Evolutionary conservation across 176 grass and related monocot species (phyloP), one percentile per base, ranked within the genome.

Genomic region (Carex pumila): DNA sequence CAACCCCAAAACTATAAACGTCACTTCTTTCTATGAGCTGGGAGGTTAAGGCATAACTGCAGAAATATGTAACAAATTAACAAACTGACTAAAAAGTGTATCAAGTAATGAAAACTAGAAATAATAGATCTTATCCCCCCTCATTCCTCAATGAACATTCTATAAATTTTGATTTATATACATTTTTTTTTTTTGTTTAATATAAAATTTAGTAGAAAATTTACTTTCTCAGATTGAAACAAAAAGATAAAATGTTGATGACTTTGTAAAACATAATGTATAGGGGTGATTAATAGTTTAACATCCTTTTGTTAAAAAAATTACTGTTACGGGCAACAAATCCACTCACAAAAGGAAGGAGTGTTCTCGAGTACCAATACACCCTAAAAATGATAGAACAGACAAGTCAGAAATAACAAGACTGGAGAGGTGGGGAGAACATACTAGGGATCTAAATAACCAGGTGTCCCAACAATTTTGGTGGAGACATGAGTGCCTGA

Each of bases 401-500:
- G n/a, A 50, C 10, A 11, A 73, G 11, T 52, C 3, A 74, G 45
- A 74, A 11, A 74, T 3, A 13, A 52, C 3, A 6, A 0, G 25
- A 25, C 25, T 71, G 2, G 67, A 71, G 4, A 45, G 17, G 14
- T 2, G 1, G 5, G 67, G 3, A 19, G 52, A 53, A 72, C 88
- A 11, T 88, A 92, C 91, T 88, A 69, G 1, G 91, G 91, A 82
- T 92, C 91, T 2, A 92, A 29, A 15, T 92, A 92, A 76, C 87
- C 87, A 0, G 78, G 77, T 34, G 87, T 92, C 13, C 91, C 91
- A 12, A 84, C 65, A 1, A 90, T 64, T 13, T 9, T 43, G 0
- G 85, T 90, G 10, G 85, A 86, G 6, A 88, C 71, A 81, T 86
- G 71, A 72, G 78, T 59, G 56, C 60, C 59, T 13, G 12, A 37